A percentile compares a stretch with the other conserved stretches of the same genome.
phyloP scores from a whole-genome alignment of 768 basidiomycete species.

The Pulveroboletus ravenelii region DNA sequence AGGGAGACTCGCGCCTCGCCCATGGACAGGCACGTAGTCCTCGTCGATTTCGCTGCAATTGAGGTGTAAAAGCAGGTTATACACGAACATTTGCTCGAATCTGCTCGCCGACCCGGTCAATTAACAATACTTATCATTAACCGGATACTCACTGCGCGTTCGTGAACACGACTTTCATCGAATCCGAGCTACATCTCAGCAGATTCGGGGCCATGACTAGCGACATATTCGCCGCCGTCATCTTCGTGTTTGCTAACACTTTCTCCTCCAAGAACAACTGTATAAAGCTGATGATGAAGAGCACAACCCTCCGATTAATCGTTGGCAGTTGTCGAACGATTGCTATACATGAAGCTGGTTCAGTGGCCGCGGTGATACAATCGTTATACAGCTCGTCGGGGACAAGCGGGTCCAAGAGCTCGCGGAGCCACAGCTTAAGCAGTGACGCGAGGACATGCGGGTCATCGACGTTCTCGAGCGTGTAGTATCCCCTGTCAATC shows the following conservation, averaged over 20 bases:
- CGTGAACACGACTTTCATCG: constrained; percentile 85
- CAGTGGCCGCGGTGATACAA: constrained; percentile 65
- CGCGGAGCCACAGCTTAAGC: constrained; percentile 90
- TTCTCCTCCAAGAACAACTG: constrained; percentile 83
- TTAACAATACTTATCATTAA: constrained; percentile 1
- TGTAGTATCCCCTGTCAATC: constrained; percentile 89
- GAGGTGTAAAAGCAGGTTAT: constrained; percentile 77
- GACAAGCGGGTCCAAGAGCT: constrained; percentile 87
- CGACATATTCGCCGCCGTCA: constrained; percentile 86
- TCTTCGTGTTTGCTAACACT: constrained; percentile 71
- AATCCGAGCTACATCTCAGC: constrained; percentile 79
- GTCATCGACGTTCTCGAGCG: constrained; percentile 83
- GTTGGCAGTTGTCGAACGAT: constrained; percentile 78
- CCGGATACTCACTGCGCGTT: constrained; percentile 72
- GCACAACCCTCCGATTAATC: constrained; percentile 78
- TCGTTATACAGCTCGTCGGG: constrained; percentile 91
- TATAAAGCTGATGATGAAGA: constrained; percentile 87
- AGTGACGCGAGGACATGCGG: constrained; percentile 86
- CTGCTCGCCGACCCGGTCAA: constrained; percentile 33
- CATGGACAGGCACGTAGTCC: constrained; percentile 74
- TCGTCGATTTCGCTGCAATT: constrained; percentile 71
- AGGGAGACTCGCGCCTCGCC: constrained; percentile 62
- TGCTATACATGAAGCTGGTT: constrained; percentile 64
- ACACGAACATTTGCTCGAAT: constrained; percentile 86
- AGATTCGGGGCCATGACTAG: constrained; percentile 92